Evolutionary conservation across 225 moss, liverwort and hornwort species (phyloP).

Genomic region (Bryoerythrophyllum caledonicum): DNA sequence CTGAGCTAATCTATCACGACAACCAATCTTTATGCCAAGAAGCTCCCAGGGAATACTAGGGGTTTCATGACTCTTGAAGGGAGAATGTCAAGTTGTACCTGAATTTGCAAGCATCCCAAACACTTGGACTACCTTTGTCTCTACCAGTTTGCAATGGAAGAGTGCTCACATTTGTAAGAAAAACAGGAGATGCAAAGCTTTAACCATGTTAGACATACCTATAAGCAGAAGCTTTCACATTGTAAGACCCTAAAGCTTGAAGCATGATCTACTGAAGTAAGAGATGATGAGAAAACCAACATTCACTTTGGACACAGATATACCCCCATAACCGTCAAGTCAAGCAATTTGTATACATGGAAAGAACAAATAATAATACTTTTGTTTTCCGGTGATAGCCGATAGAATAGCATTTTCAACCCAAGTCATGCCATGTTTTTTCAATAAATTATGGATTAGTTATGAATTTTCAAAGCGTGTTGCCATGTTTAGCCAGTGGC

Average conservation of each 20-base stretch:
- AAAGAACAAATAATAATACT: too few species aligned
- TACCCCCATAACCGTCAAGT: too few species aligned
- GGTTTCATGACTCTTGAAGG: not conserved
- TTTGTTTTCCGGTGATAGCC: too few species aligned
- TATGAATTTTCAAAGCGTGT: too few species aligned
- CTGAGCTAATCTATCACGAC: not conserved
- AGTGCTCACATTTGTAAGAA: constrained; percentile 7
- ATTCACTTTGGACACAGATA: constrained; percentile 83
- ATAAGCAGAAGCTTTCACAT: not conserved
- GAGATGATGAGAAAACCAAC: not conserved
- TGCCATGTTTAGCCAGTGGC: too few species aligned
- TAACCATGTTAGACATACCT: constrained; percentile 3
- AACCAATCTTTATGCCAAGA: constrained; percentile 4
- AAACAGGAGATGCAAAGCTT: constrained; percentile 13
- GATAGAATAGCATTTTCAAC: too few species aligned
- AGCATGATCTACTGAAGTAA: not conserved
- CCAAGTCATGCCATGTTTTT: too few species aligned
- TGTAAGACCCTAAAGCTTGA: not conserved
- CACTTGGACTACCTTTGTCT: constrained; percentile 61
- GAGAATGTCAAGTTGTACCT: constrained; percentile 34
- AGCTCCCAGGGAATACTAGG: not conserved
- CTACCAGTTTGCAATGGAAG: constrained; percentile 58
- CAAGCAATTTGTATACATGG: too few species aligned
- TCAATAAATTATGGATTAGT: too few species aligned
- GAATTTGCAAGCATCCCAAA: constrained; percentile 67